These are phyloP conservation scores for Claviceps cyperi DNA, from an alignment of 2,329 filamentous ascomycete genomes.

Conservation along the genomic window DNA sequence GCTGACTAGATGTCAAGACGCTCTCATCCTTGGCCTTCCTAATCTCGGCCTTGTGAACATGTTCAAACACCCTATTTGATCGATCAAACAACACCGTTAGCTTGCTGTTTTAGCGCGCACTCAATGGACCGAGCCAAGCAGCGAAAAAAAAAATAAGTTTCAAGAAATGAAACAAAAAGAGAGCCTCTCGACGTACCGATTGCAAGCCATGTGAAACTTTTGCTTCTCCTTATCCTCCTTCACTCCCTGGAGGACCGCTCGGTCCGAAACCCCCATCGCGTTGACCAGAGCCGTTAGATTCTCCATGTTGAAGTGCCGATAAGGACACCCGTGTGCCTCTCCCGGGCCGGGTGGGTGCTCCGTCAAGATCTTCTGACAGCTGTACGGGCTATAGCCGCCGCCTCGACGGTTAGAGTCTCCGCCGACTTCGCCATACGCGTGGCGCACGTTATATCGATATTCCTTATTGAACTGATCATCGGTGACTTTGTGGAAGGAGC, in stretches of 20 bases:
- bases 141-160: no score
- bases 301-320: conserved; percentile 79
- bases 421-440: conserved; percentile 87
- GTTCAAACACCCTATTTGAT: conserved; percentile 61
- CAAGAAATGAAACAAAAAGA: background rate
- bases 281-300: conserved; percentile 70
- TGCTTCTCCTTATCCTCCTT: conserved; percentile 79
- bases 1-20: conserved; percentile 55
- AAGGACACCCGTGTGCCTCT: conserved; percentile 91
- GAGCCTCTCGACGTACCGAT: conserved; percentile 42
- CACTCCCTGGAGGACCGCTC: conserved; percentile 63
- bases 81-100: background rate
- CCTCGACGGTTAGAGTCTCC: conserved; percentile 79
- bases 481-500: conserved; percentile 69
- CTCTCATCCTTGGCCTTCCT: conserved; percentile 63
- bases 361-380: conserved; percentile 86
- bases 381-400: conserved; percentile 78
- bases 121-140: no score
- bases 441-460: conserved; percentile 94
- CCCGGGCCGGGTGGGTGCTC: conserved; percentile 78
- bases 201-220: conserved; percentile 91
- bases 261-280: conserved; percentile 64
- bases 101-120: no score
- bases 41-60: conserved; percentile 65
- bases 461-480: conserved; percentile 97